phyloP scores from a whole-genome alignment of 1,284 basidiomycete genomes.

The Psilocybe mexicana region DNA sequence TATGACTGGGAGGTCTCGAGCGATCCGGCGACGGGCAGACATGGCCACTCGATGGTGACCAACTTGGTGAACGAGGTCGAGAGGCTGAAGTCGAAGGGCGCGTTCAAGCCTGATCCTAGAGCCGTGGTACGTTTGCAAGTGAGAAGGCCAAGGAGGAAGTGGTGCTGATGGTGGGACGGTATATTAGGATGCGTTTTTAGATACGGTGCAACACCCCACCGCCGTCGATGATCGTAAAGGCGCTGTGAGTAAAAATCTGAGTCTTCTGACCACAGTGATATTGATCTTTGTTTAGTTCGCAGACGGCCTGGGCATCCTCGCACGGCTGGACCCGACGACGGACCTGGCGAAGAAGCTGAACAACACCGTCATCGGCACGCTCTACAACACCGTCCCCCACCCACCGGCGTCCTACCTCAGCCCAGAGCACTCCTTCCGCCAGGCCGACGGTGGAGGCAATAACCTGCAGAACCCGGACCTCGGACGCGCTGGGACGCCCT shows the following conservation, averaged over 20 bases:
- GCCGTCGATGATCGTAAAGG: conserved; percentile 16
- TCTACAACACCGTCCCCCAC: conserved; percentile 51
- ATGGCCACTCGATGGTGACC: conserved; percentile 14
- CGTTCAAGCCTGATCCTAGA: neutral
- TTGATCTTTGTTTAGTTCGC: conserved; percentile 7
- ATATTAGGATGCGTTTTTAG: conserved; percentile 10
- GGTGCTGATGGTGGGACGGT: neutral
- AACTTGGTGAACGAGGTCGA: conserved; percentile 12
- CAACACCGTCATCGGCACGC: conserved; percentile 13
- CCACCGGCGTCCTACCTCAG: conserved; percentile 46
- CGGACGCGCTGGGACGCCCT: conserved; percentile 29
- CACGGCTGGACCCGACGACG: conserved; percentile 12
- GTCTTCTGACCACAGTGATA: neutral
- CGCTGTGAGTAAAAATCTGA: conserved; percentile 5
- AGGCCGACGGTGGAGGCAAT: conserved; percentile 17
- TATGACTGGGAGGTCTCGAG: conserved; percentile 20
- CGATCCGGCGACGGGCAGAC: conserved; percentile 6
- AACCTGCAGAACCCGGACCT: conserved; percentile 14
- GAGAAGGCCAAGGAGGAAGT: no score
- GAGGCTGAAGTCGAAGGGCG: conserved; percentile 8
- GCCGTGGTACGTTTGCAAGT: neutral
- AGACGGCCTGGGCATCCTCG: conserved; percentile 16
- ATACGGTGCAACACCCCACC: conserved; percentile 7
- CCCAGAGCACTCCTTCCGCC: conserved; percentile 22
- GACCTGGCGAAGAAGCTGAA: conserved; percentile 14